phyloP scores from a whole-genome alignment of 768 basidiomycete genomes.

The Amanita thiersii region DNA sequence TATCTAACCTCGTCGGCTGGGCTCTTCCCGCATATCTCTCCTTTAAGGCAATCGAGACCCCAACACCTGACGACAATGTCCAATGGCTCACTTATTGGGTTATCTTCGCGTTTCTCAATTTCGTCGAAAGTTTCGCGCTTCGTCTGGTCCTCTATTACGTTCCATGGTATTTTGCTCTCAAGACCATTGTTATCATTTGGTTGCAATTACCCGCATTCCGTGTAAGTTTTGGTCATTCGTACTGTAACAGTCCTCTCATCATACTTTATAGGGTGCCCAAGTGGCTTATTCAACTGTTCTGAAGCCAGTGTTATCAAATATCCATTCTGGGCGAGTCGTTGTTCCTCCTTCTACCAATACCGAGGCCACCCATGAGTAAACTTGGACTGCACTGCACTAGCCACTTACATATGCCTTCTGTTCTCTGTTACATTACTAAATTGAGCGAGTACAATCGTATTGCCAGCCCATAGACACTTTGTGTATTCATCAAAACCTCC shows the following conservation, averaged over 20 bases:
- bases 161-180: conserved; percentile 92
- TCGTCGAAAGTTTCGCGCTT: conserved; percentile 81
- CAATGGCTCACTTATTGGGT: conserved; percentile 99
- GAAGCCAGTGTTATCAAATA: conserved; percentile 72
- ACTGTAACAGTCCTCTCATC: conserved; percentile 8
- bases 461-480: background rate
- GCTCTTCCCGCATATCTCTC: conserved; percentile 92
- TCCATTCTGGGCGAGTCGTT: conserved; percentile 34
- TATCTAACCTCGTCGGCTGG: conserved; percentile 95
- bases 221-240: conserved; percentile 43
- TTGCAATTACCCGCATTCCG: conserved; percentile 81
- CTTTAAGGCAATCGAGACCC: conserved; percentile 86
- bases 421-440: background rate
- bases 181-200: conserved; percentile 88
- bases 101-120: conserved; percentile 90
- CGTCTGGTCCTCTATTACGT: conserved; percentile 84
- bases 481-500: background rate
- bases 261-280: conserved; percentile 68
- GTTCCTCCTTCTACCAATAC: conserved; percentile 45
- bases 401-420: background rate
- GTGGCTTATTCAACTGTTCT: conserved; percentile 66
- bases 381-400: background rate
- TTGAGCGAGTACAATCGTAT: background rate
- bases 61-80: conserved; percentile 75
- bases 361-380: conserved; percentile 26